Conservation (phyloP, 352 stramenopile genomes). For the Globisporangium ultimum region DNA sequence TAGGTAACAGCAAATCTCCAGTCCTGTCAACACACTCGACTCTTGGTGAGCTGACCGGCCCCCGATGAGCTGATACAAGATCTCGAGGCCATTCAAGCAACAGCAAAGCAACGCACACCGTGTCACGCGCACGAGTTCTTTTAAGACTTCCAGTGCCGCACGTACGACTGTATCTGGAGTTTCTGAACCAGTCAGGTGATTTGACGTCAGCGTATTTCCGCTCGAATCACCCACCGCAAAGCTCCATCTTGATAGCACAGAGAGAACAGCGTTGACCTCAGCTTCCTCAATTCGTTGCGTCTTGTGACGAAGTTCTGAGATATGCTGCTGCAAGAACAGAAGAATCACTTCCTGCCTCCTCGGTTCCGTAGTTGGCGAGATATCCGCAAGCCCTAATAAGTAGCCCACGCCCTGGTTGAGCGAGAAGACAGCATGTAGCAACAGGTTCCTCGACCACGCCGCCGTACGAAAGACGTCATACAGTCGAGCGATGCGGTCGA, state of each 20-base stretch:
- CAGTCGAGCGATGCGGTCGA: background rate
- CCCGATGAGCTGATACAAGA: conserved; percentile 31
- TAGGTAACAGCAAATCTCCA: conserved; percentile 39
- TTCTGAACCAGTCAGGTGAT: background rate
- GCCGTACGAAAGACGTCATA: background rate
- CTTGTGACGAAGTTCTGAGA: conserved; percentile 23
- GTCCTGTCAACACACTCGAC: conserved; percentile 15
- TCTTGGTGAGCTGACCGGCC: conserved; percentile 24
- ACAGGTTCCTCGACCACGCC: conserved; percentile 13
- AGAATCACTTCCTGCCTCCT: conserved; percentile 12
- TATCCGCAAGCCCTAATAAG: conserved; percentile 18
- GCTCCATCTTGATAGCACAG: conserved; percentile 13
- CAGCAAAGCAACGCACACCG: conserved; percentile 23
- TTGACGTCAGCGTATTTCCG: conserved; percentile 1
- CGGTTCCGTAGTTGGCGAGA: conserved; percentile 1
- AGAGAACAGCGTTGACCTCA: conserved; percentile 21
- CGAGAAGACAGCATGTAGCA: conserved; percentile 18
- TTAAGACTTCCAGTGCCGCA: conserved; percentile 26
- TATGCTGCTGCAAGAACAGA: conserved; percentile 21
- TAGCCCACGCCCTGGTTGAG: conserved; percentile 21
- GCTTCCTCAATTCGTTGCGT: conserved; percentile 21
- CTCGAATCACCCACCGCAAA: conserved; percentile 9
- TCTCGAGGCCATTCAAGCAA: conserved; percentile 18
- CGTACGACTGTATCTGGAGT: conserved; percentile 15
- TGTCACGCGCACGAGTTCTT: conserved; percentile 24